Conservation (phyloP, 2,329 filamentous ascomycete species). For the Phaeophleospora eucalypticola region DNA sequence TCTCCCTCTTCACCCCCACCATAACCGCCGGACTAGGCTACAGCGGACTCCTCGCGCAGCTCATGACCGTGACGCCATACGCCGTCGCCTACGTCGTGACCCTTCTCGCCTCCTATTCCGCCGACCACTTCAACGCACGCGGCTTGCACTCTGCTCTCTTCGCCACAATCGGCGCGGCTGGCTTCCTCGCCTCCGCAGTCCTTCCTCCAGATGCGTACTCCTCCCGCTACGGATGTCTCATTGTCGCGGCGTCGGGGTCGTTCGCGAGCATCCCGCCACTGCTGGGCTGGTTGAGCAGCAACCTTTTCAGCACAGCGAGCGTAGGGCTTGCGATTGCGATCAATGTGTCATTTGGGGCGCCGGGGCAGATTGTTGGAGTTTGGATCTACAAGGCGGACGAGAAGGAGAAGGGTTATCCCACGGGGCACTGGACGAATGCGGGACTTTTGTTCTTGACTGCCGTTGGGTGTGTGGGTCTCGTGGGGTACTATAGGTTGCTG, state of each 20-base stretch:
- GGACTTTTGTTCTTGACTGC: conserved; percentile 57
- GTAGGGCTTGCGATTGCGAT: conserved; percentile 66
- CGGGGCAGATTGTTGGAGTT: conserved; percentile 67
- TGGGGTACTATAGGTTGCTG: conserved; percentile 48
- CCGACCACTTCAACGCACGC: conserved; percentile 59
- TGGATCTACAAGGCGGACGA: conserved; percentile 70
- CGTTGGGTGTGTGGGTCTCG: conserved; percentile 51
- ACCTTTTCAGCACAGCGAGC: conserved; percentile 61
- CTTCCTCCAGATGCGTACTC: conserved; percentile 58
- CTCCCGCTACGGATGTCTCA: conserved; percentile 65
- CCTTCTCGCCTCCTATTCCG: conserved; percentile 46
- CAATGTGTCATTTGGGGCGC: conserved; percentile 64
- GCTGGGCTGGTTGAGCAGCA: conserved; percentile 66
- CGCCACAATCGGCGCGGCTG: conserved; percentile 50
- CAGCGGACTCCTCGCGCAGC: conserved; percentile 45
- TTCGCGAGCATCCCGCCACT: conserved; percentile 68
- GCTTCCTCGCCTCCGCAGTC: conserved; percentile 60
- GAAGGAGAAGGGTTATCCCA: conserved; percentile 59
- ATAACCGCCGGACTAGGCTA: conserved; percentile 64
- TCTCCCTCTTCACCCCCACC: conserved; percentile 27
- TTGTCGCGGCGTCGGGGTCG: conserved; percentile 61
- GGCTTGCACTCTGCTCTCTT: conserved; percentile 50
- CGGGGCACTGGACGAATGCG: conserved; percentile 65
- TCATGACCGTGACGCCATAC: conserved; percentile 34
- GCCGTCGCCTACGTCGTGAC: conserved; percentile 47